Base-by-base conservation (phyloP, 2,329 filamentous ascomycete genomes). In the Penicillium sp. region DNA sequence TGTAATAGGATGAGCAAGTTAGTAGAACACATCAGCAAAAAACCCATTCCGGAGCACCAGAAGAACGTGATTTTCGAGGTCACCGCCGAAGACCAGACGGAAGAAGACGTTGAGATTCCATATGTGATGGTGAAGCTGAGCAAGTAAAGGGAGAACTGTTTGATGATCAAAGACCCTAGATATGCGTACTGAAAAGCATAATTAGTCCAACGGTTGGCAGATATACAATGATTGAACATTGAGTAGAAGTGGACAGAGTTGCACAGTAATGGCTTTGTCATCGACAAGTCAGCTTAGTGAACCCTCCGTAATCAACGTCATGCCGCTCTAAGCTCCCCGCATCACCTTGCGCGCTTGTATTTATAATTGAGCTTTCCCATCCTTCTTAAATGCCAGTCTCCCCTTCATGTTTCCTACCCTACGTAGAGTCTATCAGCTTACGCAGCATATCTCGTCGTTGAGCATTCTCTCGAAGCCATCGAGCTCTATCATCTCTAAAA, bases 11-110 rank as follows among this genome's bases (percentile, higher is more conserved):
- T 98, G 79, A 97, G 92, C 80, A 84, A 94, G 75, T 84, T 99
- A 54, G 90, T 97, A 5, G 92, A 94, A 80, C 87, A 86, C 50
- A 91, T 99, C 66, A 96, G 92, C 64, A 96, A 94, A 85, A 97
- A 97, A 83, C 85, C 90, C 2, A 90, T 99, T 61, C 94, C 95
- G 0, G 86, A 87, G 4, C 94, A 98, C 75, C 92, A 97, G 82
- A 95, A 91, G 84, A 94, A 97, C 72, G 87, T 98, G 66, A 97
- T 98, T 70, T 96, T 98, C 74, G 95, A 98, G 82, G 91, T 97
- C 68, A 96, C 95, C 7, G 92, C 91, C 0, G 94, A 98, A 76
- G 95, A 98, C 74, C 82, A 87, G 73, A 89, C 88, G 3, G 94
- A 91, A 66, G 92, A 98, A 80, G 95, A 99, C 76, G 94, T 98